Percentiles rank a stretch among this genome's conserved stretches.
Conservation (phyloP, 2,329 filamentous ascomycete species). For the Fusarium compactum region DNA sequence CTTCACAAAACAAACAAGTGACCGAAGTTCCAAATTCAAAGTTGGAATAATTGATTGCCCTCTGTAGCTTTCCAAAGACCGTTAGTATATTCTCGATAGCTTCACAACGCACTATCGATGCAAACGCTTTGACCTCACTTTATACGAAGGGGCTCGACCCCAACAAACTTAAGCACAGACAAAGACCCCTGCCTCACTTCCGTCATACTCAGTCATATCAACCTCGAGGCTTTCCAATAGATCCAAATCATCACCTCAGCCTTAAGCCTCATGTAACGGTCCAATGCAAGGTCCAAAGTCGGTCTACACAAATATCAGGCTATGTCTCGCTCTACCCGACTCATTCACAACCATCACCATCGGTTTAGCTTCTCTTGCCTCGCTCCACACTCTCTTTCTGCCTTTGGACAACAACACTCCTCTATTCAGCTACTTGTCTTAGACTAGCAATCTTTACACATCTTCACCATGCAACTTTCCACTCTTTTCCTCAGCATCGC, state of each 20-base stretch:
- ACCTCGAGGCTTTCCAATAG: not conserved
- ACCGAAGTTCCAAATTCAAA: not conserved
- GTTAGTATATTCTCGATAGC: not conserved
- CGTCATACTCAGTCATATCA: not conserved
- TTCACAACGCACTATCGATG: not conserved
- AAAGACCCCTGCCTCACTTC: not conserved
- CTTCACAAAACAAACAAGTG: not conserved
- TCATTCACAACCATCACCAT: not conserved
- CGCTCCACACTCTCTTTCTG: constrained; percentile 1
- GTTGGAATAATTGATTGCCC: not conserved
- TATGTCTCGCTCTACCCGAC: not conserved
- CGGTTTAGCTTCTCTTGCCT: not conserved
- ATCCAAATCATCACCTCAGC: not conserved
- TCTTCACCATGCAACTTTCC: constrained; percentile 29
- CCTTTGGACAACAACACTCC: not conserved
- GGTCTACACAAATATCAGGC: not conserved
- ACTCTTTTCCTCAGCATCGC: constrained; percentile 16
- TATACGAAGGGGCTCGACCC: not conserved
- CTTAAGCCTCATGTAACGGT: not conserved
- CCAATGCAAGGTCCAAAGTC: not conserved
- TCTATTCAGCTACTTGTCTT: constrained; percentile 1
- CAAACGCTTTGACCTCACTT: not conserved
- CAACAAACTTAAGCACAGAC: not conserved
- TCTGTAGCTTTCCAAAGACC: not conserved
- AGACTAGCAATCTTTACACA: not conserved